phyloP scores from a whole-genome alignment of 2,329 filamentous ascomycete species.

The Microcyclosporella mali region DNA sequence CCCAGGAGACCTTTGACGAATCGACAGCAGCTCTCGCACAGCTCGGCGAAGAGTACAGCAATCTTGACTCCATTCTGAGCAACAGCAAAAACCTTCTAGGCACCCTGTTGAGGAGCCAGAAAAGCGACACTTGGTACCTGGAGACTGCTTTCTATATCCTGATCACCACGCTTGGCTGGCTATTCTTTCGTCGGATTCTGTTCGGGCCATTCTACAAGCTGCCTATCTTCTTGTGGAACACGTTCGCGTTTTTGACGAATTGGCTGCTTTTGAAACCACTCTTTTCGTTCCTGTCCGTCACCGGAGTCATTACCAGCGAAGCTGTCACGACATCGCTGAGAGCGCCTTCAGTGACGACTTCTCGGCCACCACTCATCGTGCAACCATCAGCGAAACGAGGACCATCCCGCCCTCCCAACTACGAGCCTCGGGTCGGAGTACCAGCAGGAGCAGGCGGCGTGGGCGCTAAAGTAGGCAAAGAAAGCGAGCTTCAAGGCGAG shows the following conservation, averaged over 20 bases:
- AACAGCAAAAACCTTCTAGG: constrained; percentile 69
- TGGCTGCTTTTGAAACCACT: constrained; percentile 28
- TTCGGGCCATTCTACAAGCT: constrained; percentile 86
- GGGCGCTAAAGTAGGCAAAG: constrained; percentile 34
- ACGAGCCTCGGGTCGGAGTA: constrained; percentile 28
- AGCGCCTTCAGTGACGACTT: constrained; percentile 21
- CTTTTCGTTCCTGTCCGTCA: constrained; percentile 50
- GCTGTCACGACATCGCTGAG: constrained; percentile 8
- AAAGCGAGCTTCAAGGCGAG: constrained; percentile 25
- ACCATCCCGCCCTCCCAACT: constrained; percentile 28
- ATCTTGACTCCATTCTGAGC: constrained; percentile 69
- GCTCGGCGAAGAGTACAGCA: constrained; percentile 73
- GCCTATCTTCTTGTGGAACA: constrained; percentile 42
- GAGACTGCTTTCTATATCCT: constrained; percentile 84
- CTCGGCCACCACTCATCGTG: constrained; percentile 36
- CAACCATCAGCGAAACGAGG: constrained; percentile 40
- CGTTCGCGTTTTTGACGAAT: constrained; percentile 18
- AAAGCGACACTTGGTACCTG: constrained; percentile 97
- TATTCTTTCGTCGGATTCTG: constrained; percentile 74
- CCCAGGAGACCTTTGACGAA: constrained; percentile 78
- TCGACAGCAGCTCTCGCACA: constrained; percentile 75
- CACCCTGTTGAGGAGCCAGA: constrained; percentile 77
- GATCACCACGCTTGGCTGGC: constrained; percentile 69
- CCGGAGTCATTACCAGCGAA: constrained; percentile 36
- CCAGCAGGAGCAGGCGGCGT: constrained; percentile 48